Evolutionary conservation across 495 filamentous ascomycete species (phyloP), one percentile per base, ranked within the genome.

Genomic region (Opeltia flavorubescens): DNA sequence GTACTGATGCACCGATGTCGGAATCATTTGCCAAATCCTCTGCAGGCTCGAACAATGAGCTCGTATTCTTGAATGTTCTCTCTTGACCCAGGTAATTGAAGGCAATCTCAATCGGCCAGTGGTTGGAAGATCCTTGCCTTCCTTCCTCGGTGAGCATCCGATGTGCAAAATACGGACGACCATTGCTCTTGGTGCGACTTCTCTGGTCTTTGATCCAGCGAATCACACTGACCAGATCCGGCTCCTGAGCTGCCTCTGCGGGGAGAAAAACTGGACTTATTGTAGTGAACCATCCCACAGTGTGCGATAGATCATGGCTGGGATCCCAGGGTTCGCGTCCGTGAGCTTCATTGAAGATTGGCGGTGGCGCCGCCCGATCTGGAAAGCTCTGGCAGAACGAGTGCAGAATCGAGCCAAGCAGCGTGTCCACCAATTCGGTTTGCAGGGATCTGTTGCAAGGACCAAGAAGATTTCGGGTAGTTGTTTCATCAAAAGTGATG

Each of bases 381-480:
- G 46, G 23, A 38, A 76, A 76, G 2, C 59, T 65, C 48, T 68
- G 64, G 6, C 61, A 54, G 51, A 76, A 76, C 1, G 71, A 72
- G 4, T 65, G 55, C 36, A 70, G 52, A 12, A 76, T 61, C 4
- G 66, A 63, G 17, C 68, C 68, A 24, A 73, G 62, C 47, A 70
- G 66, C 18, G 74, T 62, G 46, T 73, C 69, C 25, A 64, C 61
- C 1, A 56, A 56, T n/a, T 72, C 69, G 3, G 65, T 71, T 31
- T 59, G 59, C 47, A 72, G 61, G 13, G 62, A 63, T 26, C 13
- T 20, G 47, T 70, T 68, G 58, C 62, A 64, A 9, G 59, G 59
- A 0, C 52, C 62, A 34, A 71, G 62, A 0, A 75, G 61, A 3
- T 63, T 55, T 0, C 62, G 57, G 25, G 68, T 74, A 5, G 65